Base-by-base conservation (phyloP, 2,329 filamentous ascomycete genomes). In the Cytospora mali region DNA sequence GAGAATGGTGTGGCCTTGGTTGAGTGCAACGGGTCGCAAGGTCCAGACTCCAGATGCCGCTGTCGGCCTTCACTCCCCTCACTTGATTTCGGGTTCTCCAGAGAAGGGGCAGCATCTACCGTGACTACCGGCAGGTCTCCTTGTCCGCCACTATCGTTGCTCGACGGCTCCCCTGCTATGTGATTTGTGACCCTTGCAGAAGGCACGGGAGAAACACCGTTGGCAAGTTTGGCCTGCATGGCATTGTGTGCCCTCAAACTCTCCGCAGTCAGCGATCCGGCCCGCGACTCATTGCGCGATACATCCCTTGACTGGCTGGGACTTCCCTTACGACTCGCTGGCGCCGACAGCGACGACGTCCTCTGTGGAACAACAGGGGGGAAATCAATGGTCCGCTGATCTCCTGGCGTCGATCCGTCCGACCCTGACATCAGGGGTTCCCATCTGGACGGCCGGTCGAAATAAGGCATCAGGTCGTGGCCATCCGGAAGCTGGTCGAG, bases 1-100 rank as follows among this genome's bases (percentile, higher is more conserved):
- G 86, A 89, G 68, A 88, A 88, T 4, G 86, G 86, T 0, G 86
- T 88, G 66, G 83, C 83, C 66, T 84, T 80, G 6, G 81, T 78
- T 6, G 84, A 83, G 46, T 83, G 75, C 55, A 60, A 27, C 13
- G 81, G 79, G 67, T 80, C 83, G 50, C 79, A 79, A 60, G 81
- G 82, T 66, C 82, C 78, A 14, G 79, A 80, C 62, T 86, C 84
- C 23, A 42, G 57, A 9, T 57, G 61, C 13, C 59, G 53, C 27
- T 58, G 51, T 39, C 55, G 61, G 21, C 39, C 31, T 14, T 60
- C 60, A 39, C 9, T 14, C 33, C 51, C 50, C 6, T 35, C 71
- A 62, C 58, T 68, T 61, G 71, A 71, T 65, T 69, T 77, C 68
- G 73, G 74, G 35, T 69, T 74, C 66, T 79, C 75, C 16, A 75